Base-by-base conservation (phyloP, 768 basidiomycete species). In the Neoboletus magnificus region DNA sequence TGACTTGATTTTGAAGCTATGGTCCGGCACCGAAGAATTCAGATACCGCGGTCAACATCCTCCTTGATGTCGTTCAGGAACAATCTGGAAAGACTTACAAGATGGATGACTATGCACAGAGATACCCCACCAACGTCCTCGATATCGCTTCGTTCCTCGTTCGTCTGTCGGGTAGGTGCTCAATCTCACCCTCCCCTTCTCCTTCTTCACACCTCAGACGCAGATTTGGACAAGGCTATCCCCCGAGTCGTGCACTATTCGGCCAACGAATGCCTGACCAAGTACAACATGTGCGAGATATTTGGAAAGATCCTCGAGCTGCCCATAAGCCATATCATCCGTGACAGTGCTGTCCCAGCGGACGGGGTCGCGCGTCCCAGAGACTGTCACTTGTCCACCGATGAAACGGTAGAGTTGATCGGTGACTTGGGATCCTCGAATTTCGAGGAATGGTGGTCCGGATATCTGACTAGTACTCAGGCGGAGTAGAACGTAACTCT, bases 91-190 rank as follows among this genome's bases (percentile, higher is more conserved):
- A 94, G 73, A 76, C 74, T 35, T 94, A 94, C 76, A 92, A 86
- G 70, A 98, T 98, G 96, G 96, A 99, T 68, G 87, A 96, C 69
- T 96, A 86, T 67, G 93, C 92, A 25, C 91, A 87, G 18, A 82
- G 96, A 29, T 96, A 89, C 73, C 96, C 96, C 0, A 98, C 96
- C 25, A 93, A 93, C 64, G 86, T 92, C 12, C 64, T 86, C 32
- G 95, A 98, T 66, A 87, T 98, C 51, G 93, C 89, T 2, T 76
- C 82, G 22, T 95, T 96, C 65, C 78, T 98, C 32, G 85, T 86
- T 41, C 85, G 89, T 37, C 77, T 96, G 4, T 76, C 83, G 23
- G 78, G 92, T 93, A 58, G 47, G 80, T 72, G 9, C 10, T 32
- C 16, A 11, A 50, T 9, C 20, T 27, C 16, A 13, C 25, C 30